phyloP scores from a whole-genome alignment of 108 stramenopile species.

The Discostella stelligeroides region DNA sequence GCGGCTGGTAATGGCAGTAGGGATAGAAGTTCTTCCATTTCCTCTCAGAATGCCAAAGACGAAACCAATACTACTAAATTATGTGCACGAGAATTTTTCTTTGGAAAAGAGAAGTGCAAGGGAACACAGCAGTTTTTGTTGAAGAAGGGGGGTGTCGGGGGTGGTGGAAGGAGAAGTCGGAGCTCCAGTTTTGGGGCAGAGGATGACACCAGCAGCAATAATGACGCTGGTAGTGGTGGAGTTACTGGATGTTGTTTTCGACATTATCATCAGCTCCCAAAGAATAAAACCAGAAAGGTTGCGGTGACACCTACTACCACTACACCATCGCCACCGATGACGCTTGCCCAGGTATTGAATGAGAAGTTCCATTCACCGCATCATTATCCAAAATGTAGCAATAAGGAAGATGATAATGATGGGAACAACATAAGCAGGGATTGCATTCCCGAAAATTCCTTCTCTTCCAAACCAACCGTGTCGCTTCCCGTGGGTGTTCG shows the following conservation, averaged over 20 bases:
- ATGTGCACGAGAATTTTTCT: constrained; percentile 44
- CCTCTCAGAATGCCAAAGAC: neutral
- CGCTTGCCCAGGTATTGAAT: constrained; percentile 35
- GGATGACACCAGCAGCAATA: neutral
- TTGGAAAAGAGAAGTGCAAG: constrained; percentile 33
- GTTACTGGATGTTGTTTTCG: constrained; percentile 13
- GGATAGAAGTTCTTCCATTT: constrained; percentile 11
- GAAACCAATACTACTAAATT: neutral
- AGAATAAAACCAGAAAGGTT: neutral
- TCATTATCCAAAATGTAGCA: neutral
- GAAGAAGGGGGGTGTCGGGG: neutral
- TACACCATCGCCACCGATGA: constrained; percentile 28
- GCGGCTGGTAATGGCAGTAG: constrained; percentile 1
- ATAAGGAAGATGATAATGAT: neutral
- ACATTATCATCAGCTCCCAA: constrained; percentile 49
- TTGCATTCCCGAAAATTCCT: too few species aligned
- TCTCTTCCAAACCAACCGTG: neutral
- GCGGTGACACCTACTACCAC: neutral
- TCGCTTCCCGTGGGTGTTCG: constrained; percentile 30
- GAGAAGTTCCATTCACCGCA: constrained; percentile 30
- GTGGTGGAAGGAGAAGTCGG: constrained; percentile 16
- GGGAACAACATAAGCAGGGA: too few species aligned
- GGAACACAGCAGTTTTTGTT: neutral
- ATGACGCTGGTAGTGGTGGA: neutral
- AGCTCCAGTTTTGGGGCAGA: constrained; percentile 12